phyloP scores from a whole-genome alignment of 176 grass and related monocot genomes.

The Zea luxurians region DNA sequence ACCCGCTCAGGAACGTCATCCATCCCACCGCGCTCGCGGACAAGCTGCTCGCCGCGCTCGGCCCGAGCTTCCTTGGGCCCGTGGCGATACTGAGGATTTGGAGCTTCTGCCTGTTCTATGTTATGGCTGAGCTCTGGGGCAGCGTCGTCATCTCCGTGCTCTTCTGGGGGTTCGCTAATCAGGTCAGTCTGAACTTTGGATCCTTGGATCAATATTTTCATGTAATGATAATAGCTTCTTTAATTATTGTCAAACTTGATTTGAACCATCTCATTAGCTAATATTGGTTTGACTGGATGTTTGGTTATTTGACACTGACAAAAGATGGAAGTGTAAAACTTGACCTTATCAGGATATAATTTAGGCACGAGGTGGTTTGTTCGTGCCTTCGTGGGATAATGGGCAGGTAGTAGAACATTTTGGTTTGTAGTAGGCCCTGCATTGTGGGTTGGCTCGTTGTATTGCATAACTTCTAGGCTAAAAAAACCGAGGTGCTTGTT shows the following conservation, averaged over 20 bases:
- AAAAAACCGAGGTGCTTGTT: constrained; percentile 8
- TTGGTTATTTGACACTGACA: constrained; percentile 1
- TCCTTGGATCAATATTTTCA: constrained; percentile 7
- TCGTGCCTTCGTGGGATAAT: constrained; percentile 6
- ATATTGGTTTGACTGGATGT: neutral
- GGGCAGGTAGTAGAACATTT: neutral
- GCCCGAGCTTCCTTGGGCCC: constrained; percentile 71
- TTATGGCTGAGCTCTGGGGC: constrained; percentile 93
- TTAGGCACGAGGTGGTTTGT: neutral
- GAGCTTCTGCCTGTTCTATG: constrained; percentile 94
- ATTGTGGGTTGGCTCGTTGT: too few relatives aligned
- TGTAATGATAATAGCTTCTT: neutral
- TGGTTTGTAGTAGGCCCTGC: too few relatives aligned
- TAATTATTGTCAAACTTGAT: neutral
- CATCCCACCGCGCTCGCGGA: constrained; percentile 75
- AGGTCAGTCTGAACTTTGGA: constrained; percentile 39
- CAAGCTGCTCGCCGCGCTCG: constrained; percentile 67
- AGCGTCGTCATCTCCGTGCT: constrained; percentile 89
- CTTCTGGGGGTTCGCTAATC: constrained; percentile 92
- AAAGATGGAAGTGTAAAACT: neutral
- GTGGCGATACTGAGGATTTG: constrained; percentile 80
- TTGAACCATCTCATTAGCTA: neutral
- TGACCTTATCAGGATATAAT: constrained; percentile 12
- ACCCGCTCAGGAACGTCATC: constrained; percentile 66
- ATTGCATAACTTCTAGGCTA: neutral